phyloP scores from a whole-genome alignment of 31 red algal genomes.

The Asparagopsis taxiformis region DNA sequence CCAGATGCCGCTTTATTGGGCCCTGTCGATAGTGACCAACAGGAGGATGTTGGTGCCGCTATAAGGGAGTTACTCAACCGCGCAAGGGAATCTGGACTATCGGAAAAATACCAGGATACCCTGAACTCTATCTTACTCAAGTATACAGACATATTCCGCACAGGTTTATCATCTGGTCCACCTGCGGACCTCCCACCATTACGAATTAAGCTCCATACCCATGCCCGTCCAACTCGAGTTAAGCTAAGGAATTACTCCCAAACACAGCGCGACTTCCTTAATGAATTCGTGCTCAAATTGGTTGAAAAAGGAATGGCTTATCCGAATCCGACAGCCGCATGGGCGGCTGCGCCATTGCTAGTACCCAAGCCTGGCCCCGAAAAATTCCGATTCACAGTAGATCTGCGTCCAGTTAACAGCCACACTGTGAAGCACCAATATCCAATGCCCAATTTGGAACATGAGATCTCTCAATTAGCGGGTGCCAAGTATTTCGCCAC shows the following conservation, averaged over 20 bases:
- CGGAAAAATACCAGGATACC: background rate
- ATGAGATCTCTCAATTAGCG: too few species aligned
- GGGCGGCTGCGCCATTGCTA: constrained; percentile 2
- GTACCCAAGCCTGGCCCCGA: constrained; percentile 16
- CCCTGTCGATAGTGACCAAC: background rate
- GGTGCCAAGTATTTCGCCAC: constrained; percentile 3
- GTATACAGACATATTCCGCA: constrained; percentile 18
- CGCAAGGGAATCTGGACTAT: background rate
- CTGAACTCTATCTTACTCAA: background rate
- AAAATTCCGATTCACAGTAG: constrained; percentile 16
- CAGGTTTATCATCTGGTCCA: background rate
- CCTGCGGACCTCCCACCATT: background rate
- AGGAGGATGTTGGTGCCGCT: background rate
- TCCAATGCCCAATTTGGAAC: constrained; percentile 12
- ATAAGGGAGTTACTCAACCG: background rate
- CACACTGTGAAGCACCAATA: constrained; percentile 2
- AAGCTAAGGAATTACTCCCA: constrained; percentile 5
- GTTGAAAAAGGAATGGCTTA: constrained; percentile 18
- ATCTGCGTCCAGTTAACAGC: constrained; percentile 17
- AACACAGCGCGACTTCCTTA: background rate
- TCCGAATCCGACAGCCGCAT: constrained; percentile 2
- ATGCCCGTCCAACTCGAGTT: background rate
- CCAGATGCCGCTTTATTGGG: background rate
- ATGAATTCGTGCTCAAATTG: background rate
- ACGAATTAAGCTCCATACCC: constrained; percentile 5